Conservation (phyloP, 352 stramenopile species). For the Phytopythium sindhum region DNA sequence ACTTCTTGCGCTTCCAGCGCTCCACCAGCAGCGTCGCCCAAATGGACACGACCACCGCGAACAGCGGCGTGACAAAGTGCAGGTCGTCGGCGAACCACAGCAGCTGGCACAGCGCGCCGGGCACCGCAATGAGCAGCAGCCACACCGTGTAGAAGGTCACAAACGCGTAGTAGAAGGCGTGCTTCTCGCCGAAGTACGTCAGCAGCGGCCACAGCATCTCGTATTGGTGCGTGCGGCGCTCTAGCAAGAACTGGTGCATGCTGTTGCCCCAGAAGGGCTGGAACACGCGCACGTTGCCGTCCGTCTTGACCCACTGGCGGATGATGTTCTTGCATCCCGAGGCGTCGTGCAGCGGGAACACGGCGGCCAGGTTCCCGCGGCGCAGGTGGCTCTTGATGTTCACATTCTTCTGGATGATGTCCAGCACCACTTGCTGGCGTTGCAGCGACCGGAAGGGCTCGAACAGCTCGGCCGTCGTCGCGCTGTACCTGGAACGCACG, state of each 20-base stretch:
- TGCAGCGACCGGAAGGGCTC: constrained; percentile 74
- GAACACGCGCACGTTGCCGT: constrained; percentile 34
- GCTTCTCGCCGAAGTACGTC: constrained; percentile 82
- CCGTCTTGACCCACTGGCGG: constrained; percentile 49
- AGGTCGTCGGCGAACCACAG: constrained; percentile 29
- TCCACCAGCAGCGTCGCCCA: constrained; percentile 87
- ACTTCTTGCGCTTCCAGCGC: constrained; percentile 88
- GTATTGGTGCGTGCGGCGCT: constrained; percentile 62
- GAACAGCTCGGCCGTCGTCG: constrained; percentile 37
- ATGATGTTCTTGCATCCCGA: constrained; percentile 62
- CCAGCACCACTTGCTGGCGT: constrained; percentile 69
- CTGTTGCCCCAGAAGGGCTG: constrained; percentile 50
- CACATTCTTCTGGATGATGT: constrained; percentile 72
- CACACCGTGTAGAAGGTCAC: constrained; percentile 71
- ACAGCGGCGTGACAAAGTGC: constrained; percentile 40
- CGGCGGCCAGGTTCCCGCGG: constrained; percentile 44
- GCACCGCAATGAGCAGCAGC: constrained; percentile 55
- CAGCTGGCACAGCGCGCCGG: constrained; percentile 45
- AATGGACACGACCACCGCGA: constrained; percentile 76
- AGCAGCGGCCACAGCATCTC: constrained; percentile 78
- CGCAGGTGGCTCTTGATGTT: constrained; percentile 58
- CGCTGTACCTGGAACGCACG: constrained; percentile 51
- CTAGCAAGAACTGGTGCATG: constrained; percentile 56
- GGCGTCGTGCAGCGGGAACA: constrained; percentile 69
- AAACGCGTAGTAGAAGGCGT: constrained; percentile 79